Base-by-base conservation (phyloP, 108 stramenopile genomes). In the Parietichytrium sp. region DNA sequence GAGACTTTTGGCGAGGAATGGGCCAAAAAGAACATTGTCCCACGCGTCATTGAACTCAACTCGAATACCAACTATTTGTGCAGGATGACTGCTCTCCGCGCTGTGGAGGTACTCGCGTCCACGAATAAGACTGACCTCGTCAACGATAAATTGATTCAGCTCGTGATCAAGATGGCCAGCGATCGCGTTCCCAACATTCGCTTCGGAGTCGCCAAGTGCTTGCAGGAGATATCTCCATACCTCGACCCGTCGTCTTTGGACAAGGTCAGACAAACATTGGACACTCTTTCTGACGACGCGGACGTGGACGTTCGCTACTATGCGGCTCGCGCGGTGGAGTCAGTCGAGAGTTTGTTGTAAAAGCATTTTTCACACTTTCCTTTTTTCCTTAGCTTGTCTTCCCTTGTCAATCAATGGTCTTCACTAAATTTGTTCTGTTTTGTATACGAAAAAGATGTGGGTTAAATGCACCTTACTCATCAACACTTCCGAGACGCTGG, bases 131-230 rank as follows among this genome's bases (percentile, higher is more conserved):
- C 80, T 4, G 87, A 86, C 29, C 79, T 85, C 48, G 91, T 89
- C 4, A 52, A 82, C 36, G 55, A 77, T 49, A 93, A 95, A 79
- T 80, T 96, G 18, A 85, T 99, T 18, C 96, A 95, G 8, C 84
- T 94, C 23, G 81, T 96, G n/a, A 79, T 97, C 23, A 89, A 93
- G 54, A 94, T 99, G 95, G 93, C 94, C 3, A 88, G 86, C 4
- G 98, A 99, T 81, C 85, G 91, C n/a, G 96, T 96, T 25, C 92
- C 98, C 7, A 98, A 98, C 85, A 95, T 98, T 45, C 92, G 98
- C 29, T 95, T 98, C 83, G 97, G 95, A 85, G 95, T 96, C 23
- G 94, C 96, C 30, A 96, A 95, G 85, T 93, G 90, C 8, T 83
- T 98, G 51, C 89, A 88, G 50, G 83, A 83, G 20, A 84, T 98